Base-by-base conservation (phyloP, 1,139 yeast species). In the Yamadazyma spencermartinsiae region DNA sequence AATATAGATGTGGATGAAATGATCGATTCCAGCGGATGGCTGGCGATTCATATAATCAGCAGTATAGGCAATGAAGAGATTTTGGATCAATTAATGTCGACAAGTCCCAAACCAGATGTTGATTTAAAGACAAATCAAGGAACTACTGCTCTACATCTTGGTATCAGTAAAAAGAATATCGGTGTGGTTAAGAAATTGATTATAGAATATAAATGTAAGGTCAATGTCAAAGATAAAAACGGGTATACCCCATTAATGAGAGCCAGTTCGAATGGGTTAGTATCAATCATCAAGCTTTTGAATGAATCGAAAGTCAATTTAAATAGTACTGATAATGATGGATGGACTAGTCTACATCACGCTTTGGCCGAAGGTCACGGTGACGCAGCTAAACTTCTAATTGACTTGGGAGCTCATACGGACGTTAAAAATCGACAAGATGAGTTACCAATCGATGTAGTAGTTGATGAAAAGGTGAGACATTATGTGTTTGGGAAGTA, bases 331-430 rank as follows among this genome's bases (percentile, higher is more conserved):
- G 98, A 90, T 55, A 51, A 52, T 14, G 72, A 75, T 37, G 95
- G 95, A 0, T 87, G 94, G 90, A 86, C 95, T 0, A 81, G 96
- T 0, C 60, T 90, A 48, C 95, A 88, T 58, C 95, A 88, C 59
- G 96, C 98, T 0, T 63, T 86, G 39, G 92, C 96, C 0, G 98
- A 90, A 58, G 97, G 97, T 0, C 83, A 84, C 54, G 90, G 83
- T 2, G 96, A 87, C 42, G 78, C 80, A 7, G 96, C 86, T 0
- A 72, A 79, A 2, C 53, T 67, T 30, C 63, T 90, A 35, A 79
- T 82, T 4, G 69, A 72, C 33, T 65, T 72, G 20, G 94, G 94
- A 0, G 96, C 95, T 0, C 88, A 86, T 51, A 65, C 70, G 2
- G 56, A 60, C 2, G 45, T 72, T 5, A 68, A 60, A 34, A 79